phyloP scores from a whole-genome alignment of 1,284 basidiomycete genomes.

The Cryptococcus sp. region DNA sequence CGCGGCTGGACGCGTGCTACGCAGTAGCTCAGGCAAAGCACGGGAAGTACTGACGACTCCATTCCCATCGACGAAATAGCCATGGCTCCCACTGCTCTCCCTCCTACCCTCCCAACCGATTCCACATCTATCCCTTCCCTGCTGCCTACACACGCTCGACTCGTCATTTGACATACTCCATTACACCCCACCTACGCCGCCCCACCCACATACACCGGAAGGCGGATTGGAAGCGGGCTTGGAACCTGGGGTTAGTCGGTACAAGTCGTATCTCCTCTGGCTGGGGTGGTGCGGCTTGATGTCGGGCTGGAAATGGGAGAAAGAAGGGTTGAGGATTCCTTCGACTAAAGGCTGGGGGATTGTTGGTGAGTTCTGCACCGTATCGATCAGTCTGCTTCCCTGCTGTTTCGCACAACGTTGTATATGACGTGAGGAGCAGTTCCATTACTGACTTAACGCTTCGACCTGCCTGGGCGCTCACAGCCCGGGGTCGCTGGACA shows the following conservation, averaged over 20 bases:
- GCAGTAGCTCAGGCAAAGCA: too few relatives aligned
- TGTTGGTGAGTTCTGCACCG: slow-evolving; percentile 61
- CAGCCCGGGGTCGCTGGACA: slow-evolving; percentile 44
- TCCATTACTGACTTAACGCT: not conserved
- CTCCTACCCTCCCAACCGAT: slow-evolving; percentile 61
- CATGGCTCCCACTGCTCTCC: slow-evolving; percentile 77
- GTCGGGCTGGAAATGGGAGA: slow-evolving; percentile 84
- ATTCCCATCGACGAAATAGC: slow-evolving; percentile 40
- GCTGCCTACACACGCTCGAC: slow-evolving; percentile 64
- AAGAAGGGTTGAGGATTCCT: slow-evolving; percentile 83
- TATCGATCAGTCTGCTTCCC: not conserved
- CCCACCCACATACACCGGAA: slow-evolving; percentile 50
- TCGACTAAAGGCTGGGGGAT: slow-evolving; percentile 92
- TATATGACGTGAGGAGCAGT: too few relatives aligned
- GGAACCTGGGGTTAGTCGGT: slow-evolving; percentile 65
- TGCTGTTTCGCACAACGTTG: not conserved
- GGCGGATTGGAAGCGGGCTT: slow-evolving; percentile 51
- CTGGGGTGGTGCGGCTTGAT: slow-evolving; percentile 66
- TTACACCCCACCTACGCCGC: slow-evolving; percentile 35
- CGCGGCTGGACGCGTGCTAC: too few relatives aligned
- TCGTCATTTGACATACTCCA: slow-evolving; percentile 38
- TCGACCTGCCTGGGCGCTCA: not conserved
- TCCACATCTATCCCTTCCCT: slow-evolving; percentile 87
- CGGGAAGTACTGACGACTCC: too few relatives aligned
- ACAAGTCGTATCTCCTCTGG: slow-evolving; percentile 80